Base-by-base conservation (phyloP, 371 early-diverging fungal genomes). In the Fennellomyces sp. region DNA sequence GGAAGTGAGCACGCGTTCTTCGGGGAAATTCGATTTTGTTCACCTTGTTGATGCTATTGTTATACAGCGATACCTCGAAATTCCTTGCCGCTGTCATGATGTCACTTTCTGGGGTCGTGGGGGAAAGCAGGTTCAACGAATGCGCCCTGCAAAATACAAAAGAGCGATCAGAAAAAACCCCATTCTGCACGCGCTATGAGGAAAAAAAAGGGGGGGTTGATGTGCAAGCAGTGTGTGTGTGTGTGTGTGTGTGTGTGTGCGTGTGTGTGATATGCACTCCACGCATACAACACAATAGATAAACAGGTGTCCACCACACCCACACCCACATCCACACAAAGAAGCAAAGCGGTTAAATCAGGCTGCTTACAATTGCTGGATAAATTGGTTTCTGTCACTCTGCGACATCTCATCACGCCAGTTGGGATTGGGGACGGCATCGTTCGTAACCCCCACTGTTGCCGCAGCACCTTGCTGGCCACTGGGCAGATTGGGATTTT, bases 351-450 rank as follows among this genome's bases (percentile, higher is more conserved):
- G 19, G 28, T 7, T 19, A 19, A n/a, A 42, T 8, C 3, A 23
- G 11, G 10, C 6, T 42, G 17, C 74, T 73, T 73, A 78, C 79
- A 75, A 58, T 61, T 75, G 76, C 51, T 59, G 62, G 25, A 78
- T 65, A 56, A 72, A 69, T 25, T 64, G 62, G 50, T 65, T 64
- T 61, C 78, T 69, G 50, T 78, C 78, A 38, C 56, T 50, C n/a
- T 64, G 61, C 48, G 73, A 49, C 30, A 78, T 35, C 58, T 78
- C 75, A 51, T 70, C 66, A 61, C 78, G 72, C 78, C 78, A 78
- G 42, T 66, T 70, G n/a, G 61, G 58, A 51, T 68, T 68, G 4
- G 69, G 59, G 23, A 58, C 33, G n/a, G 23, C 45, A 17, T 69
- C 61, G 51, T 69, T 57, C 26, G n/a, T 25, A 15, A 61, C 19